Evolutionary conservation across 2,329 filamentous ascomycete species (phyloP), one percentile per base, ranked within the genome.

Genomic region (Setomelanomma holmii): DNA sequence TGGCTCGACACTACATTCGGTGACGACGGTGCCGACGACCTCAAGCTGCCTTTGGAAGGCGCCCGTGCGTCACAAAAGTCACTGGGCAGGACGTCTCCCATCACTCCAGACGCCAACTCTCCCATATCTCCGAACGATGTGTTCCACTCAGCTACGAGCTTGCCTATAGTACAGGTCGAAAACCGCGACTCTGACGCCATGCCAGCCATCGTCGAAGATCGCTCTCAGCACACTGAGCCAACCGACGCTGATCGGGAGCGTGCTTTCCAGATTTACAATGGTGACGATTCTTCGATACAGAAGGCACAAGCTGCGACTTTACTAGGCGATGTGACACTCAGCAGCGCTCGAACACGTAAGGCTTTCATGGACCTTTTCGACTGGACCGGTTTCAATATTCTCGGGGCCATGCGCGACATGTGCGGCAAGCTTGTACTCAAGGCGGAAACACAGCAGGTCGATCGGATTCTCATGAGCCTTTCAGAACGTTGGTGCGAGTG

Each of bases 281-380:
- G 93, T 34, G 86, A 88, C 54, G 92, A 96, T 68, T 87, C 91
- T 45, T 89, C 93, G 53, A 87, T 95, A 19, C 82, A 83, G 35
- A 92, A 91, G 67, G 86, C 89, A 24, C 88, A 89, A 69, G 91
- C 93, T 14, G 92, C 93, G 21, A 84, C 91, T 22, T 96, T 91
- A 87, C 87, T 97, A 76, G 95, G 95, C 63, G 91, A 95, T 60
- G 72, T 78, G 21, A 82, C 81, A 12, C 72, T 79, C 6, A 77
- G 82, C 38, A 83, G 83, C 63, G 77, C 76, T 36, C 76, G 77
- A 49, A 78, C 84, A n/a, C 76, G 86, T 42, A 81, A 81, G 60
- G 93, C 93, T 0, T 99, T 96, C 75, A 96, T 99, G 89, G 87
- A 91, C 55, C 79, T 97, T 10, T 97, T 93, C 71, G 89, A 97